These are phyloP conservation scores for Pinus albicaulis DNA, from an alignment of 75 land plant genomes.

Conservation along the genomic window DNA sequence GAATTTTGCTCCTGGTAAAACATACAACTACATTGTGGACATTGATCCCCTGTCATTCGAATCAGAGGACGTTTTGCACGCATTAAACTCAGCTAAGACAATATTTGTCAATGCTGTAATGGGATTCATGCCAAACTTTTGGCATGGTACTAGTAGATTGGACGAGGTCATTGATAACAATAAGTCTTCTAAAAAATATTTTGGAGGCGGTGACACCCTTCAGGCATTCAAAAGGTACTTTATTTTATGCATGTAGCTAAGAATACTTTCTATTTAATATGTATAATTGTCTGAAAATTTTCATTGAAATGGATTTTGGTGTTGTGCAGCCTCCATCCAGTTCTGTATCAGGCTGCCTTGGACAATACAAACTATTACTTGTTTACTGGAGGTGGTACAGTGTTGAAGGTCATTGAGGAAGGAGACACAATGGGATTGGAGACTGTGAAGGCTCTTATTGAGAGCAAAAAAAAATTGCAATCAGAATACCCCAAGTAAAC, in stretches of 20 bases:
- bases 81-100: conserved; percentile 38
- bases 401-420: conserved; percentile 48
- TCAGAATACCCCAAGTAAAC: background rate
- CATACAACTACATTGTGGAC: conserved; percentile 40
- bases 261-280: too few species aligned
- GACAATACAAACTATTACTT: conserved; percentile 43
- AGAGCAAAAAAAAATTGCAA: conserved; percentile 13
- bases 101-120: conserved; percentile 57
- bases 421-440: conserved; percentile 40
- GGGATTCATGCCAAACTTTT: conserved; percentile 51
- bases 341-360: conserved; percentile 38
- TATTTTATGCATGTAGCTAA: background rate
- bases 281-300: too few species aligned
- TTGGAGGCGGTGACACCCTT: conserved; percentile 59
- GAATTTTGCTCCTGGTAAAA: conserved; percentile 29
- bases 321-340: conserved; percentile 39
- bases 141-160: conserved; percentile 60
- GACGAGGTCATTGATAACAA: conserved; percentile 44
- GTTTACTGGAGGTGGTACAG: conserved; percentile 55
- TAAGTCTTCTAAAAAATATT: conserved; percentile 40
- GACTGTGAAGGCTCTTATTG: conserved; percentile 40
- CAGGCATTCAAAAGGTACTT: conserved; percentile 50
- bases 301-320: background rate
- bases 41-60: conserved; percentile 50
- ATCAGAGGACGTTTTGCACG: conserved; percentile 19